These are phyloP conservation scores for Leccinum rimulosum DNA, from an alignment of 768 basidiomycete species.

Conservation along the genomic window DNA sequence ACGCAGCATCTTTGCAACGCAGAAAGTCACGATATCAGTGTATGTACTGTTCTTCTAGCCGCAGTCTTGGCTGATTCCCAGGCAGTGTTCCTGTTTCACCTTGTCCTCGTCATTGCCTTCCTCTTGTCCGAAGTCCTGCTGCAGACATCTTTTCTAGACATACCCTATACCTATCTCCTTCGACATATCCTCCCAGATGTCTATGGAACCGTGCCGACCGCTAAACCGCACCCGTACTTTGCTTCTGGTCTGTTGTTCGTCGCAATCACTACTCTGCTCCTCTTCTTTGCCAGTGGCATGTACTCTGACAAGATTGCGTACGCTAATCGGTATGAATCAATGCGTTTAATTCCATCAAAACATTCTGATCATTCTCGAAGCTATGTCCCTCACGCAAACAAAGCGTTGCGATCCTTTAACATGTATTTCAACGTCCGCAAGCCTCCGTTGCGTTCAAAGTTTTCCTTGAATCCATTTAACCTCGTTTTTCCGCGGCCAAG, in stretches of 20 bases:
- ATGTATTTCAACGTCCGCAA: conserved; percentile 95
- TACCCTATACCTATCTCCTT: conserved; percentile 57
- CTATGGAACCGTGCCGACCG: conserved; percentile 38
- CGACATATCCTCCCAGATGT: conserved; percentile 50
- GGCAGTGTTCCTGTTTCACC: conserved; percentile 72
- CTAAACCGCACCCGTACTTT: conserved; percentile 68
- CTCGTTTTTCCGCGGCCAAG: conserved; percentile 35
- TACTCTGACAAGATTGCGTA: conserved; percentile 96
- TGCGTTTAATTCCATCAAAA: conserved; percentile 9
- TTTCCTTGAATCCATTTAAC: conserved; percentile 41
- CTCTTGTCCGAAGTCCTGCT: conserved; percentile 75
- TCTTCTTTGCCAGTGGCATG: conserved; percentile 97
- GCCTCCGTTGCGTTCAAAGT: conserved; percentile 64
- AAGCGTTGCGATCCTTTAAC: conserved; percentile 87
- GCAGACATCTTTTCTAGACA: conserved; percentile 59
- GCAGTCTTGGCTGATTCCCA: conserved; percentile 17
- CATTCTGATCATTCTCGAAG: conserved; percentile 41
- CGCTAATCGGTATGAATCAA: conserved; percentile 77
- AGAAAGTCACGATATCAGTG: conserved; percentile 83
- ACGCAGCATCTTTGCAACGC: conserved; percentile 74
- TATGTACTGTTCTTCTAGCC: conserved; percentile 36
- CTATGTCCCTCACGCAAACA: conserved; percentile 95
- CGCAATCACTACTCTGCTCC: conserved; percentile 81
- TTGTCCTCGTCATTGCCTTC: conserved; percentile 66
- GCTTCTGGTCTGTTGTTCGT: conserved; percentile 82